Percentiles rank a stretch among this genome's conserved stretches.
Conservation (phyloP, 768 basidiomycete species). For the Boletus huronensis region DNA sequence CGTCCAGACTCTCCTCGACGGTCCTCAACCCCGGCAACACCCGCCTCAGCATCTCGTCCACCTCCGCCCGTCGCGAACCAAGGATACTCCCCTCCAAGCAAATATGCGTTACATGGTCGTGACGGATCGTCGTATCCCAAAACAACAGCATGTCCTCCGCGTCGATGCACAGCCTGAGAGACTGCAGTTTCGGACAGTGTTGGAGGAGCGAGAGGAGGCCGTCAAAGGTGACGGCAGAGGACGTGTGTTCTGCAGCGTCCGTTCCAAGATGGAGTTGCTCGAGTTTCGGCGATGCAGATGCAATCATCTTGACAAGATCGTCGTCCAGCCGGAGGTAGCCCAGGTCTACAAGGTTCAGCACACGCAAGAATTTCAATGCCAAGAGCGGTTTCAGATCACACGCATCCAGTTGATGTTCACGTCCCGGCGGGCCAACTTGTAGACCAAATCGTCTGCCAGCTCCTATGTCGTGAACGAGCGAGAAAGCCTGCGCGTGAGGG, state of each 20-base stretch:
- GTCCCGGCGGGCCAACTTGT: slow-evolving; percentile 13
- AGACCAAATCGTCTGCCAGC: slow-evolving; percentile 22
- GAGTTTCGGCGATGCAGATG: slow-evolving; percentile 14
- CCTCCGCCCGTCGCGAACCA: slow-evolving; percentile 12
- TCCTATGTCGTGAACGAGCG: slow-evolving; percentile 20
- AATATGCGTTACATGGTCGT: slow-evolving; percentile 12
- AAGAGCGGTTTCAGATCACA: slow-evolving; percentile 16
- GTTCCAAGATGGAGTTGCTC: slow-evolving; percentile 13
- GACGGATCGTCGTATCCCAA: slow-evolving; percentile 12
- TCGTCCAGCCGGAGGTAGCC: slow-evolving; percentile 16
- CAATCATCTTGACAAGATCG: slow-evolving; percentile 17
- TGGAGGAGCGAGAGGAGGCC: slow-evolving; percentile 20
- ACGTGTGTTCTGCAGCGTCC: neutral
- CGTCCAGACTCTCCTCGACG: slow-evolving; percentile 21
- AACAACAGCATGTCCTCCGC: slow-evolving; percentile 11
- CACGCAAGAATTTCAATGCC: slow-evolving; percentile 10
- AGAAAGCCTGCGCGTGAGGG: slow-evolving; percentile 12
- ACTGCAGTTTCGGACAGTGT: slow-evolving; percentile 17
- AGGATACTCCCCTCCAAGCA: slow-evolving; percentile 16
- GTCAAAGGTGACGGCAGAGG: slow-evolving; percentile 13
- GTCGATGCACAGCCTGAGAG: slow-evolving; percentile 11
- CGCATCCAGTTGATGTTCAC: slow-evolving; percentile 12
- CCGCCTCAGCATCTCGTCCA: slow-evolving; percentile 18
- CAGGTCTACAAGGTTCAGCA: slow-evolving; percentile 13
- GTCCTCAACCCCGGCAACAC: slow-evolving; percentile 22